Evolutionary conservation across 2,329 filamentous ascomycete genomes (phyloP).

Genomic region (Colletotrichum lini): DNA sequence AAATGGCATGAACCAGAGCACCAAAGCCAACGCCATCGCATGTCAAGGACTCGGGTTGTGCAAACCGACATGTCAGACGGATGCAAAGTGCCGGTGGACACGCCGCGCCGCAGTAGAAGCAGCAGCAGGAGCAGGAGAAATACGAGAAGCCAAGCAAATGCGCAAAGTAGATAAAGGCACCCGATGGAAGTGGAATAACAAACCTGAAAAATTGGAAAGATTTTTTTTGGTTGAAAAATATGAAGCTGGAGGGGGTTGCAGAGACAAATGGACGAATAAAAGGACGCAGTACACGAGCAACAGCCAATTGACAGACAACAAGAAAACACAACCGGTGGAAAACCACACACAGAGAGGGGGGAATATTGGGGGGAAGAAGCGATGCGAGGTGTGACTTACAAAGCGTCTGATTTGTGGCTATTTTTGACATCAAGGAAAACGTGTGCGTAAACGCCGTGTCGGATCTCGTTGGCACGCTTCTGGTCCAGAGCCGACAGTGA

Average conservation of each 20-base stretch:
- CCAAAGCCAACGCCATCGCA: constrained; percentile 23
- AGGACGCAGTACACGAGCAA: not conserved
- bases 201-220: not conserved
- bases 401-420: constrained; percentile 44
- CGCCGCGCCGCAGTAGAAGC: too few species aligned
- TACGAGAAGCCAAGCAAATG: constrained; percentile 6
- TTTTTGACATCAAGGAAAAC: constrained; percentile 43
- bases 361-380: constrained; percentile 5
- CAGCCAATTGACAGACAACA: not conserved
- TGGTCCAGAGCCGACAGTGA: constrained; percentile 45
- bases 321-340: not conserved
- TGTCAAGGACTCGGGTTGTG: not conserved
- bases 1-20: constrained; percentile 30
- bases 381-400: constrained; percentile 42
- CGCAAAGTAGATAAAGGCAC: not conserved
- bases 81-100: not conserved
- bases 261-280: not conserved
- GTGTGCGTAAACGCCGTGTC: constrained; percentile 39
- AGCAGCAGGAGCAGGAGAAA: constrained; percentile 4
- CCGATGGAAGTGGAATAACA: not conserved
- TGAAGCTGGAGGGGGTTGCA: not conserved
- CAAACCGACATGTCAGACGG: not conserved
- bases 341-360: constrained; percentile 6
- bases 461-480: constrained; percentile 42
- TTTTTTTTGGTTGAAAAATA: too few species aligned